These are phyloP conservation scores for Fusarium tuaranense DNA, from an alignment of 2,329 filamentous ascomycete species.

Conservation along the genomic window DNA sequence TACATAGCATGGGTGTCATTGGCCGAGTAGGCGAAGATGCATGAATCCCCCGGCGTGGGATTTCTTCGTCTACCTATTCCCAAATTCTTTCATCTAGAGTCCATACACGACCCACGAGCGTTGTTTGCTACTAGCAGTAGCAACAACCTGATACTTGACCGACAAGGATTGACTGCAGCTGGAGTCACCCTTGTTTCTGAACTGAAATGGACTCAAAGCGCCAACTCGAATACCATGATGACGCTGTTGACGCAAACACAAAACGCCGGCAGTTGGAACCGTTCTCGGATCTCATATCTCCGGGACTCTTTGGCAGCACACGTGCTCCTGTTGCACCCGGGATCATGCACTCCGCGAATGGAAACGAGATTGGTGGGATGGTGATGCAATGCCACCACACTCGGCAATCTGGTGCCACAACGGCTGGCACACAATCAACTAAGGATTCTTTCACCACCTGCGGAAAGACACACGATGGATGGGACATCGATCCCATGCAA, in stretches of 20 bases:
- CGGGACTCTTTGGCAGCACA: neutral
- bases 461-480: neutral
- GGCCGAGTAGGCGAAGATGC: too few relatives aligned
- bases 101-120: too few relatives aligned
- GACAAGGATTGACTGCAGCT: too few relatives aligned
- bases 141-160: too few relatives aligned
- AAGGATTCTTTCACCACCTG: neutral
- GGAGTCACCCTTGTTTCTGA: neutral
- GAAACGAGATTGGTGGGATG: neutral
- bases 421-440: too few relatives aligned
- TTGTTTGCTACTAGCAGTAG: too few relatives aligned
- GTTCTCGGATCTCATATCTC: neutral
- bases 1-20: too few relatives aligned
- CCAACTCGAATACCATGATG: neutral
- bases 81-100: too few relatives aligned
- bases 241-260: neutral
- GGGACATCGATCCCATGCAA: too few relatives aligned
- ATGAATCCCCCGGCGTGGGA: too few relatives aligned
- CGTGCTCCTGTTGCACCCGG: neutral
- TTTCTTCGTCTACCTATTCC: too few relatives aligned
- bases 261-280: neutral
- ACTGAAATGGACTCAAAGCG: neutral
- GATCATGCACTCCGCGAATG: neutral
- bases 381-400: neutral
- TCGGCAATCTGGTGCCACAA: neutral